Conservation (phyloP, 495 filamentous ascomycete species). For the Penicillium psychrofluorescens region DNA sequence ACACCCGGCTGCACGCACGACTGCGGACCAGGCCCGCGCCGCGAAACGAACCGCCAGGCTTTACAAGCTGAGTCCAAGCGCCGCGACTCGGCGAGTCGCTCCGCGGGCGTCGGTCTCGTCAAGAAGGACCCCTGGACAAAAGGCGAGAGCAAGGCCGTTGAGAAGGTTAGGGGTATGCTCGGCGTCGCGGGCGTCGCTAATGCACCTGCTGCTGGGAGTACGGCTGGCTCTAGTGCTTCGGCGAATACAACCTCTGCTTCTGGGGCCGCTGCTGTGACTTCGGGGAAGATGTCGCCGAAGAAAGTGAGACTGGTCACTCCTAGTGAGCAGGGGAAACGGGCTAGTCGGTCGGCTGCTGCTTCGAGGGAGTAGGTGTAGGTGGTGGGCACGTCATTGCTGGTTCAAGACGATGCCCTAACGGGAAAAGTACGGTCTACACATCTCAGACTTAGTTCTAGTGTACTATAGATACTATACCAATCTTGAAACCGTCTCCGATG, state of each 20-base stretch:
- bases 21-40: slow-evolving; percentile 57
- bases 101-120: slow-evolving; percentile 28
- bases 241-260: slow-evolving; percentile 12
- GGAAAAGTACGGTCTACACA: no score
- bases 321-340: slow-evolving; percentile 29
- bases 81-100: slow-evolving; percentile 29
- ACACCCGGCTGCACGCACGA: slow-evolving; percentile 67
- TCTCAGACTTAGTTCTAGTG: no score
- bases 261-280: slow-evolving; percentile 12
- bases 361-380: slow-evolving; percentile 1
- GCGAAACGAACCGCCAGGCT: slow-evolving; percentile 35
- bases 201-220: slow-evolving; percentile 14
- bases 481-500: no score
- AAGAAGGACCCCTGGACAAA: slow-evolving; percentile 37
- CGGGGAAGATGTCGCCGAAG: slow-evolving; percentile 35
- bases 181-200: slow-evolving; percentile 17
- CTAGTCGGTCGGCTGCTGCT: slow-evolving; percentile 18
- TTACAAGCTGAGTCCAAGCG: slow-evolving; percentile 28
- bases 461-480: no score
- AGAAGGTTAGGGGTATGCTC: slow-evolving; percentile 43
- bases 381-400: no score
- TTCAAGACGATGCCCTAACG: no score
- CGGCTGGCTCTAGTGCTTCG: slow-evolving; percentile 15
- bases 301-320: slow-evolving; percentile 39
- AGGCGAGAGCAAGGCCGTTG: slow-evolving; percentile 38